Percentiles rank a stretch among this genome's conserved stretches.
phyloP scores from a whole-genome alignment of 352 stramenopile genomes.

The Phytophthora citrophthora region DNA sequence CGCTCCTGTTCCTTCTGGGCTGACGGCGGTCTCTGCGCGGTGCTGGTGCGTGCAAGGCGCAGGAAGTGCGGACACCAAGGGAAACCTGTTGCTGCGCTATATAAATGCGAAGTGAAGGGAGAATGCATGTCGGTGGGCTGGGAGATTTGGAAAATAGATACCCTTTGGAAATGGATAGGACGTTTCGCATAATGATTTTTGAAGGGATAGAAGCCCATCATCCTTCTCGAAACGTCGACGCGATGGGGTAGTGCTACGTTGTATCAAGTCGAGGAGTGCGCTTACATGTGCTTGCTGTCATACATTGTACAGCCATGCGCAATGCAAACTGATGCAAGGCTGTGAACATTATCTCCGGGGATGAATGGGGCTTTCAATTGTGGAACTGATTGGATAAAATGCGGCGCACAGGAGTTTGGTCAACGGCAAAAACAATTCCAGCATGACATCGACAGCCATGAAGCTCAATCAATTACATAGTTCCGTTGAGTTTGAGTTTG shows the following conservation, averaged over 20 bases:
- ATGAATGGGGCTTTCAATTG: too few species aligned
- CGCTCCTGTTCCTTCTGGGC: conserved; percentile 1
- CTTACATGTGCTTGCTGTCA: too few species aligned
- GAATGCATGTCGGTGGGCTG: conserved; percentile 17
- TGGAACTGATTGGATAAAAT: too few species aligned
- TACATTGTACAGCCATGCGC: too few species aligned
- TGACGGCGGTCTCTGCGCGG: neutral
- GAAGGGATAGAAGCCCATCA: conserved; percentile 20
- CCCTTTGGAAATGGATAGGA: conserved; percentile 20
- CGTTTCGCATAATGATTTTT: conserved; percentile 9
- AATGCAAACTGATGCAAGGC: too few species aligned
- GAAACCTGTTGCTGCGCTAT: conserved; percentile 20
- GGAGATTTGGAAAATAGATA: neutral
- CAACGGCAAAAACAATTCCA: too few species aligned
- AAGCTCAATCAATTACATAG: too few species aligned
- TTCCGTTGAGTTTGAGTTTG: too few species aligned
- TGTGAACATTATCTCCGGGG: too few species aligned
- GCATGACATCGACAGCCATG: too few species aligned
- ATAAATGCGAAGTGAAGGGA: conserved; percentile 30
- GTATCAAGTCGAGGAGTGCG: too few species aligned
- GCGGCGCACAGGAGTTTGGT: too few species aligned
- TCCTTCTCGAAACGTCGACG: conserved; percentile 17
- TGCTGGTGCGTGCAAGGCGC: neutral
- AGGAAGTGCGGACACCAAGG: conserved; percentile 2
- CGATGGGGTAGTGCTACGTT: conserved; percentile 1